Conservation (phyloP, 352 stramenopile species). For the Globisporangium megalacanthum region DNA sequence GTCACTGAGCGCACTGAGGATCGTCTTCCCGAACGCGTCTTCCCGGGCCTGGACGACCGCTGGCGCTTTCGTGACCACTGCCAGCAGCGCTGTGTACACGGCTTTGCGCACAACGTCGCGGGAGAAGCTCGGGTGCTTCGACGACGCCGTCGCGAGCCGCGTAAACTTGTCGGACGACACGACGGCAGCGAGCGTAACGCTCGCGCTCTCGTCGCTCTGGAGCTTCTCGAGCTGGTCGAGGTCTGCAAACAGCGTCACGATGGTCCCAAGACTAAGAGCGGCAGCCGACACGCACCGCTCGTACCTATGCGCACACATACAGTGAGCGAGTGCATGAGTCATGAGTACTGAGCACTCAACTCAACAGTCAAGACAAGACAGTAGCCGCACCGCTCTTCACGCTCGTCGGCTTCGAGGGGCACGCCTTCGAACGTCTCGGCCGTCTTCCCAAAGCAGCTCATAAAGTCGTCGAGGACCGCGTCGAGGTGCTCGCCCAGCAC, state of each 20-base stretch:
- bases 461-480: conserved; percentile 54
- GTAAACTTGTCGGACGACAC: conserved; percentile 60
- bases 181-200: conserved; percentile 38
- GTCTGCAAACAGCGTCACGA: conserved; percentile 46
- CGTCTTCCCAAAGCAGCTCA: conserved; percentile 56
- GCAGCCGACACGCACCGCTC: conserved; percentile 64
- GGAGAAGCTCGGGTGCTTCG: conserved; percentile 75
- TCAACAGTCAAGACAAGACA: not conserved
- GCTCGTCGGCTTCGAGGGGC: conserved; percentile 50
- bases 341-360: too few relatives aligned
- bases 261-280: conserved; percentile 47
- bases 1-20: conserved; percentile 62
- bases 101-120: conserved; percentile 60
- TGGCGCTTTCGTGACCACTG: conserved; percentile 38
- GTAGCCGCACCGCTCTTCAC: conserved; percentile 49
- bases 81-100: conserved; percentile 51
- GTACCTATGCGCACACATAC: conserved; percentile 11
- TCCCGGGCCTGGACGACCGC: conserved; percentile 35
- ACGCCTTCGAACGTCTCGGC: conserved; percentile 58
- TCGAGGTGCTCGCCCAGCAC: conserved; percentile 37
- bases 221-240: conserved; percentile 34
- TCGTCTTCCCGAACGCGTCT: conserved; percentile 66
- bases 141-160: conserved; percentile 43
- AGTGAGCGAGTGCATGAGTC: too few relatives aligned
- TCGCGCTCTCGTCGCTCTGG: conserved; percentile 20